phyloP scores from a whole-genome alignment of 169 alveolate genomes.

The Eimeria acervulina region DNA sequence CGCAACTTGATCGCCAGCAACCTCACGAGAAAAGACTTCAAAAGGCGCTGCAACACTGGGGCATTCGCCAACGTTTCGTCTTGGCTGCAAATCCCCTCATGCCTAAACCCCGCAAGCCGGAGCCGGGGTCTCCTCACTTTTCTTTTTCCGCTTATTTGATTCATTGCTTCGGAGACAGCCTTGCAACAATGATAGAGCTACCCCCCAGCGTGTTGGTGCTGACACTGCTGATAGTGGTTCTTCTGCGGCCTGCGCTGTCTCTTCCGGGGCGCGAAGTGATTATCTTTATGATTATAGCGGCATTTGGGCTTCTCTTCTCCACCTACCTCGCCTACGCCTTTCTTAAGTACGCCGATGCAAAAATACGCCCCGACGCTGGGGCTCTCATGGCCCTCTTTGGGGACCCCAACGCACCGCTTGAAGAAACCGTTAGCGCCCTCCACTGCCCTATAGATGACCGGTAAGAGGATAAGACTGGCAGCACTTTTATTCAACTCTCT shows the following conservation, averaged over 20 bases:
- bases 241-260: constrained; percentile 74
- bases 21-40: not conserved
- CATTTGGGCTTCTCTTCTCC: constrained; percentile 68
- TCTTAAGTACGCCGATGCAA: not conserved
- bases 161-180: constrained; percentile 37
- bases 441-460: constrained; percentile 68
- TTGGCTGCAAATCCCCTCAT: constrained; percentile 41
- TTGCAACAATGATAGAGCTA: constrained; percentile 62
- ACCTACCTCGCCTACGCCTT: constrained; percentile 26
- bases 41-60: constrained; percentile 61
- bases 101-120: constrained; percentile 53
- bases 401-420: not conserved
- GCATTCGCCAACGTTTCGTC: constrained; percentile 45
- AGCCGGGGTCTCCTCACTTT: constrained; percentile 38
- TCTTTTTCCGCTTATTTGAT: constrained; percentile 66
- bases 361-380: constrained; percentile 40
- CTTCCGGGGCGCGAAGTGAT: constrained; percentile 68
- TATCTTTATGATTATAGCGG: constrained; percentile 54
- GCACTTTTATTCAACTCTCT: too few species aligned
- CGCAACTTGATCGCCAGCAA: not conserved
- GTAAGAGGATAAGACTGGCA: not conserved
- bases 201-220: constrained; percentile 68
- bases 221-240: constrained; percentile 44
- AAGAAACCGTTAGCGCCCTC: constrained; percentile 1
- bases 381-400: constrained; percentile 17